These are phyloP conservation scores for Neurospora discreta DNA, from an alignment of 495 filamentous ascomycete species.

Conservation along the genomic window DNA sequence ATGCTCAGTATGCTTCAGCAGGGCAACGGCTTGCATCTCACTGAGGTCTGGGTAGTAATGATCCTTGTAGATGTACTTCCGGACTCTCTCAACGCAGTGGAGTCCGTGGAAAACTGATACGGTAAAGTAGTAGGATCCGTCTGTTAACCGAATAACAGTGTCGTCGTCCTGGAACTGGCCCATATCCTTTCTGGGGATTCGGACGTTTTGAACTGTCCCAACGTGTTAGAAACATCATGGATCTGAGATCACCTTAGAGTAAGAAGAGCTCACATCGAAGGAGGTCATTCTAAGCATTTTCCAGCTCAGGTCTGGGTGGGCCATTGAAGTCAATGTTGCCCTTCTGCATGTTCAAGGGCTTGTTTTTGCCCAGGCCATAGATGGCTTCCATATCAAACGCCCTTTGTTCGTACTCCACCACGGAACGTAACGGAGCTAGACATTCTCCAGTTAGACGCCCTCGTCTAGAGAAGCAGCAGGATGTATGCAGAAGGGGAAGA, in stretches of 20 bases:
- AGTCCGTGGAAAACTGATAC: conserved; percentile 2
- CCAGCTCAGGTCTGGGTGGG: conserved; percentile 1
- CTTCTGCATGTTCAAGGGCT: not conserved
- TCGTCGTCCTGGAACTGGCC: not conserved
- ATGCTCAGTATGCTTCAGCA: conserved; percentile 3
- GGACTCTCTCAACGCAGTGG: conserved; percentile 1
- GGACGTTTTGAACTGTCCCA: not conserved
- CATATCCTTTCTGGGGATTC: not conserved
- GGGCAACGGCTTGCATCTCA: not conserved
- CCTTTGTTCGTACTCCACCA: not conserved
- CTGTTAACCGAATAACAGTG: not conserved
- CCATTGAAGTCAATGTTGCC: not conserved
- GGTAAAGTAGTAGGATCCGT: conserved; percentile 1
- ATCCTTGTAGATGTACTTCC: conserved; percentile 1
- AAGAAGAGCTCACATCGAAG: not conserved
- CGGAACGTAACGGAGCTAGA: not conserved
- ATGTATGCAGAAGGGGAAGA: too few relatives aligned
- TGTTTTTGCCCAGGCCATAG: not conserved
- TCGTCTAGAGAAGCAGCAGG: not conserved
- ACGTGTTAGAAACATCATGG: not conserved
- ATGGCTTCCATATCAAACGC: not conserved
- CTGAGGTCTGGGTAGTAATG: conserved; percentile 2
- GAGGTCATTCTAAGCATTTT: not conserved
- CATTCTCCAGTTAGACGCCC: not conserved
- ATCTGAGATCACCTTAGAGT: too few relatives aligned